phyloP scores from a whole-genome alignment of 306 rosid genomes.

The Glycine soja region DNA sequence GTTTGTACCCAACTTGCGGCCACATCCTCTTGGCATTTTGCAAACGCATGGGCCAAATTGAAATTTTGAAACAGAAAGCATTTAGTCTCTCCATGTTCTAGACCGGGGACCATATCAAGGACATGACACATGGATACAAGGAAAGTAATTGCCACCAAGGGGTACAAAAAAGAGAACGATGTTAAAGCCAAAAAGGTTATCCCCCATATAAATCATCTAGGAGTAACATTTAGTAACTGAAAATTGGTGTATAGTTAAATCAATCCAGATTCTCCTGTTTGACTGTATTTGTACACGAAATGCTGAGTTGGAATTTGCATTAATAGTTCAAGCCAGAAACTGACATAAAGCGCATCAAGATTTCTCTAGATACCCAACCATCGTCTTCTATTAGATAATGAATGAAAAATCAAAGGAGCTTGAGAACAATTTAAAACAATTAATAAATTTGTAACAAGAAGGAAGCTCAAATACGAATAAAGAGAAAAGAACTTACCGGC shows the following conservation, averaged over 20 bases:
- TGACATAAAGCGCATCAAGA: constrained; percentile 33
- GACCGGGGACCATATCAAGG: constrained; percentile 49
- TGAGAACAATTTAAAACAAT: not conserved
- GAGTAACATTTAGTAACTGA: constrained; percentile 11
- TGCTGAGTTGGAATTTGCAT: constrained; percentile 35
- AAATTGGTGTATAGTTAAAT: constrained; percentile 11
- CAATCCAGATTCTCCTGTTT: constrained; percentile 36
- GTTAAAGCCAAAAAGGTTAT: constrained; percentile 34
- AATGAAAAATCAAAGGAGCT: constrained; percentile 22
- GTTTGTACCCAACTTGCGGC: constrained; percentile 40
- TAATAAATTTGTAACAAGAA: constrained; percentile 13
- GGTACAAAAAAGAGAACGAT: constrained; percentile 42
- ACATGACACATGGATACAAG: constrained; percentile 51
- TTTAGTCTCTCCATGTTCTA: constrained; percentile 35
- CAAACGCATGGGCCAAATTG: constrained; percentile 41
- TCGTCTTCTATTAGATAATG: constrained; percentile 4
- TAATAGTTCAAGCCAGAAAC: constrained; percentile 30
- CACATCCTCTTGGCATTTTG: constrained; percentile 42
- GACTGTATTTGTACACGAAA: constrained; percentile 39
- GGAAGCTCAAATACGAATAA: not conserved
- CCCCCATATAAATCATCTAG: constrained; percentile 13
- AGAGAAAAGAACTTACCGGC: constrained; percentile 50
- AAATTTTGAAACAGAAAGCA: constrained; percentile 43
- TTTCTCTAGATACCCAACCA: constrained; percentile 29
- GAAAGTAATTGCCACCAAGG: constrained; percentile 43